These are phyloP conservation scores for Discostella stelligeroides DNA, from an alignment of 108 stramenopile species.

Conservation along the genomic window DNA sequence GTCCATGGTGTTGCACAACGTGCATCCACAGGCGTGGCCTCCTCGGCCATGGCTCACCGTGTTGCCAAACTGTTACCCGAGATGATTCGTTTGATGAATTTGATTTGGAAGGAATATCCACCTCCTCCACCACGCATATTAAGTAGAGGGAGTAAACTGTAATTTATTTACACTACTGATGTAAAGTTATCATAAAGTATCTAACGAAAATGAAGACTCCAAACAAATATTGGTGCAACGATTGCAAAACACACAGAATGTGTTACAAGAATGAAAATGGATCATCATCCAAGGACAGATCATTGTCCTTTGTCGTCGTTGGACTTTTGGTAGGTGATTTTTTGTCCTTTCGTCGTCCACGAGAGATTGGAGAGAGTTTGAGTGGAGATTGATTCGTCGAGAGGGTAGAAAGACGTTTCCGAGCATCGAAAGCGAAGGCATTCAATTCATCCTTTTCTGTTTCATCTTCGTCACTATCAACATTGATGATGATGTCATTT, in stretches of 20 bases:
- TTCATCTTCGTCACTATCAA: slow-evolving; percentile 20
- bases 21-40: slow-evolving; percentile 79
- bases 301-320: not conserved
- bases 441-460: not conserved
- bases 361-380: slow-evolving; percentile 5
- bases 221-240: too few relatives aligned
- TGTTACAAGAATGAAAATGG: slow-evolving; percentile 9
- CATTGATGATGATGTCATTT: slow-evolving; percentile 17
- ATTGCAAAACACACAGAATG: too few relatives aligned
- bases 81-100: slow-evolving; percentile 58
- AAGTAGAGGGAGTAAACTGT: not conserved
- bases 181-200: too few relatives aligned
- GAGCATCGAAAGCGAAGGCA: slow-evolving; percentile 1
- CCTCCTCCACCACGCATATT: slow-evolving; percentile 20
- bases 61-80: slow-evolving; percentile 74
- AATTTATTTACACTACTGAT: too few relatives aligned
- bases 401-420: not conserved
- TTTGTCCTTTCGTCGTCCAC: slow-evolving; percentile 13
- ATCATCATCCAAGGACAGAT: slow-evolving; percentile 10
- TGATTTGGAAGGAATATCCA: slow-evolving; percentile 54
- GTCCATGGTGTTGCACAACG: slow-evolving; percentile 95
- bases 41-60: slow-evolving; percentile 69
- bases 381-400: not conserved
- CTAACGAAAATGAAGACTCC: too few relatives aligned
- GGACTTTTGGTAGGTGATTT: slow-evolving; percentile 5